Base-by-base conservation (phyloP, 2,329 filamentous ascomycete genomes). In the Apiospora sp. region DNA sequence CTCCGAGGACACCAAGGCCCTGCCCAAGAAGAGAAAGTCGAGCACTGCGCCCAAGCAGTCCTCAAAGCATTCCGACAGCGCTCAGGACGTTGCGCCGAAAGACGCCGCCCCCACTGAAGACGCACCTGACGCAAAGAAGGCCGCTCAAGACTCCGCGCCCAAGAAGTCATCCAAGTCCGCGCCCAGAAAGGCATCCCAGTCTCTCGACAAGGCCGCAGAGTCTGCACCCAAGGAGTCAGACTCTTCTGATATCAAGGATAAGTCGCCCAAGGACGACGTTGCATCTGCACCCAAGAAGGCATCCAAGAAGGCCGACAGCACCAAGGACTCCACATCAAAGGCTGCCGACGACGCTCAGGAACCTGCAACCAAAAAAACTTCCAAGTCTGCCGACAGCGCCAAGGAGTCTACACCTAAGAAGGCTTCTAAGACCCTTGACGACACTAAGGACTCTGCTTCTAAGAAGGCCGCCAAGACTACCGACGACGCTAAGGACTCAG, bases 181-280 rank as follows among this genome's bases (percentile, higher is more conserved):
- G 13, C 41, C 58, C 3, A 37, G 58, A 10, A 64, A 64, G 34
- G 19, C 58, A 24, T 64, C 58, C 4, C 58, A 64, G 58, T 41
- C 58, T 64, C 19, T 64, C 19, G 30, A 64, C 34, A 64, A 64
- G 58, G 34, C 19, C 19, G 58, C 10, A 24, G 58, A 64, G 34
- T 64, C 58, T 41, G 10, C 34, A 41, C 8, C 58, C 34, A 64
- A 64, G 58, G 58, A 64, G 3, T 4, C 34, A 2, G 58, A n/a
- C 7, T n/a, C 58, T 19, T 58, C 54, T 19, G 54, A 58, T 34
- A 58, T 58, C 34, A 64, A 64, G 41, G 58, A 64, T 34, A 64
- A 41, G 19, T 10, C 22, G 7, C 58, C 30, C 19, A 64, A 64
- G 34, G 30, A 41, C 12, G 58, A 64, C 58, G 34, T 22, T 64